phyloP scores from a whole-genome alignment of 1,284 basidiomycete species.

The Termitomyces sp. region DNA sequence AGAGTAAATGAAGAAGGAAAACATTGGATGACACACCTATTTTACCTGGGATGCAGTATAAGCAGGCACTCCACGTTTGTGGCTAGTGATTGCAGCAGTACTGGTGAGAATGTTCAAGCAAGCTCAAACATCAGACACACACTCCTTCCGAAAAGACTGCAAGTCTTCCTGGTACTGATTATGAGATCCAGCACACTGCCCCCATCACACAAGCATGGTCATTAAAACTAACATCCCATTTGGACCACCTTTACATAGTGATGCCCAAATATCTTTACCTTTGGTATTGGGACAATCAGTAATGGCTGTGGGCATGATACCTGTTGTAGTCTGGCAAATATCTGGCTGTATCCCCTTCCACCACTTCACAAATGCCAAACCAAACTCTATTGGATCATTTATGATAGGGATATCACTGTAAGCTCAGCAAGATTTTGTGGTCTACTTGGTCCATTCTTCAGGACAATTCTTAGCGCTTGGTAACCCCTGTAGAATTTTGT shows the following conservation, averaged over 20 bases:
- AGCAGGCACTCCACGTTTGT: too few species aligned
- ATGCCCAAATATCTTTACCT: background rate
- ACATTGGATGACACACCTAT: too few species aligned
- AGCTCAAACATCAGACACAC: too few species aligned
- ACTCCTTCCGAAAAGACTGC: background rate
- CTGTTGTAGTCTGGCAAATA: background rate
- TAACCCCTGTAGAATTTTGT: background rate
- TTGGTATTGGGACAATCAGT: background rate
- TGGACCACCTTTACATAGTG: background rate
- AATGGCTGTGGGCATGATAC: background rate
- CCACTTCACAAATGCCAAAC: constrained; percentile 14
- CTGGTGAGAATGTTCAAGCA: too few species aligned
- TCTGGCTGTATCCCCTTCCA: background rate
- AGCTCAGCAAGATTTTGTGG: constrained; percentile 2
- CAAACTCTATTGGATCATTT: constrained; percentile 16
- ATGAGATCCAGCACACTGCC: background rate
- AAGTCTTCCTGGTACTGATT: background rate
- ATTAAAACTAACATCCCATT: background rate
- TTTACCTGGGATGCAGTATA: too few species aligned
- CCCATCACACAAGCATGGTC: background rate
- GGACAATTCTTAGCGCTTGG: background rate
- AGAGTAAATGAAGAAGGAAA: too few species aligned
- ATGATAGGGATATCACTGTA: constrained; percentile 15
- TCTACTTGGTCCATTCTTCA: constrained; percentile 12
- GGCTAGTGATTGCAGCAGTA: too few species aligned